A percentile compares a stretch with the other conserved stretches of the same genome.
These are phyloP conservation scores for Sporisorium graminicola DNA, from an alignment of 1,284 basidiomycete species.

Conservation along the genomic window DNA sequence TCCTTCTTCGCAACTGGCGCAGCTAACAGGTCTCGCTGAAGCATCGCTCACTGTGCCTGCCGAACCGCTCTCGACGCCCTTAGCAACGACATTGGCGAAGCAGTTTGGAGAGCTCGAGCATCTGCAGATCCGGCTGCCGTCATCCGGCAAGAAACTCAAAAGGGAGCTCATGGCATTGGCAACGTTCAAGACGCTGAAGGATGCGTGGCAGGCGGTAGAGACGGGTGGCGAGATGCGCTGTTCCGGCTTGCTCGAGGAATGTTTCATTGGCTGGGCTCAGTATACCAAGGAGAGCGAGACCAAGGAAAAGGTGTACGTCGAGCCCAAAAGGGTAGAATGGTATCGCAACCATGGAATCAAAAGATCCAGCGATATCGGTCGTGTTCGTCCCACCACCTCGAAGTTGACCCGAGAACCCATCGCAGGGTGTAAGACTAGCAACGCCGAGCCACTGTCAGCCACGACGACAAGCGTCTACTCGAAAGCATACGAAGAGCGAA, in stretches of 20 bases:
- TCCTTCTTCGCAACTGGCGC: constrained; percentile 44
- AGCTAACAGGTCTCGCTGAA: constrained; percentile 24
- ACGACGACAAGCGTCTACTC: constrained; percentile 18
- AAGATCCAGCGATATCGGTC: constrained; percentile 32
- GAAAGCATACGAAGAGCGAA: constrained; percentile 31
- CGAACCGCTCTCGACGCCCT: constrained; percentile 37
- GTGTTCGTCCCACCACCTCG: constrained; percentile 5
- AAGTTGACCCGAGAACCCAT: not conserved
- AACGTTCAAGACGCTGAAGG: constrained; percentile 46
- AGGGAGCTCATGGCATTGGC: constrained; percentile 56
- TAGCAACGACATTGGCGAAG: constrained; percentile 31
- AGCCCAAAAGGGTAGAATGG: constrained; percentile 44
- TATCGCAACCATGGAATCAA: constrained; percentile 24
- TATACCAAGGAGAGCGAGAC: constrained; percentile 22
- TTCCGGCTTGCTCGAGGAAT: constrained; percentile 54
- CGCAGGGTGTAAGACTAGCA: not conserved
- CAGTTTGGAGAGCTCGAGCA: constrained; percentile 55
- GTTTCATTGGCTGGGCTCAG: constrained; percentile 62
- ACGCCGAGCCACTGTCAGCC: constrained; percentile 1
- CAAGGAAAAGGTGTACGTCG: constrained; percentile 39
- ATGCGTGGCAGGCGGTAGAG: constrained; percentile 57
- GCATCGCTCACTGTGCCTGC: constrained; percentile 1
- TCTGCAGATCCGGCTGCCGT: constrained; percentile 40
- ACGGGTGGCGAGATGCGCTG: constrained; percentile 59
- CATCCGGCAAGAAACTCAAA: constrained; percentile 42